Base-by-base conservation (phyloP, 352 stramenopile genomes). In the Globisporangium paroecandrum region DNA sequence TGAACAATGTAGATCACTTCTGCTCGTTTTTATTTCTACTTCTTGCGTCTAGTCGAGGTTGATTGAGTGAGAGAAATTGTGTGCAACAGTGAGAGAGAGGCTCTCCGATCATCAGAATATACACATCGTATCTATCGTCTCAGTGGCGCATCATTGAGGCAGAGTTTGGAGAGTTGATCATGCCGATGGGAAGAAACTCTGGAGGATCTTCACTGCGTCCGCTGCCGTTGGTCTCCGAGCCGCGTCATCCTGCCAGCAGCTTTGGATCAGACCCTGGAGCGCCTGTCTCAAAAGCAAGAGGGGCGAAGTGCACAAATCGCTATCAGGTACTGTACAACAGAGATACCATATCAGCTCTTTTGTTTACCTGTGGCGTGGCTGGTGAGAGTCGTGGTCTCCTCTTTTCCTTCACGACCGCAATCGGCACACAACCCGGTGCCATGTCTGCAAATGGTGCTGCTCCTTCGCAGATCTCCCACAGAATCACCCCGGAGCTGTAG, bases 381-480 rank as follows among this genome's bases (percentile, higher is more conserved):
- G 76, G 22, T n/a, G 84, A 85, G 24, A 94, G 80, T 4, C 64
- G 70, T 10, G 84, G 83, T 3, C 86, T 71, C 46, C 81, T 79
- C 69, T 85, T 90, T 53, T 93, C 79, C 29, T 87, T 69, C 13
- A 91, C 76, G 5, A 94, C 86, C 12, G 80, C 77, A 15, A 92
- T 81, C 4, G 84, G 79, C 1, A 94, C 77, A 46, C 85, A 74
- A 22, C 72, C 72, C 3, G 81, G 84, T 0, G 78, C 54, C 13
- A 92, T 32, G 56, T 85, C 81, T 2, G 77, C 80, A 62, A 93
- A 94, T 10, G 86, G 86, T 1, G 84, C 75, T 2, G 82, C 58
- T 0, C 56, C 66, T 58, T 93, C 86, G 46, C 86, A 92, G 25
- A 94, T 92, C 65, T 94, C 86, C 84, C 86, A 94, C 72, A 93